Evolutionary conservation across 495 filamentous ascomycete genomes (phyloP).

Genomic region (Achaetomiella virescens): DNA sequence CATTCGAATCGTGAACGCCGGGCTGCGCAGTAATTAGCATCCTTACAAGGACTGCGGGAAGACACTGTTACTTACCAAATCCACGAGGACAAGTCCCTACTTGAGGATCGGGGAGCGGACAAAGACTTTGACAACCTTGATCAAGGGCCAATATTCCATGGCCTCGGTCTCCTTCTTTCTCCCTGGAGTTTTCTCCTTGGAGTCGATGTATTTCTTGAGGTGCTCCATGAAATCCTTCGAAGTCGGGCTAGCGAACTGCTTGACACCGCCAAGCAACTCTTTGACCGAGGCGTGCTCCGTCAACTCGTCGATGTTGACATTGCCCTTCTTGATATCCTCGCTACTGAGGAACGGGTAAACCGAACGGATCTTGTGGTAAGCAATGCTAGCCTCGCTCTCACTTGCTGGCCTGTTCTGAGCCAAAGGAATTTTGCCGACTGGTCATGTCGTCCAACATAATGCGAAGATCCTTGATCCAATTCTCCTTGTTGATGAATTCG

Average conservation of each 20-base stretch:
- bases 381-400: constrained; percentile 51
- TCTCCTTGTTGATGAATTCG: constrained; percentile 50
- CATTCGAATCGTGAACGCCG: constrained; percentile 59
- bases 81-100: constrained; percentile 60
- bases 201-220: constrained; percentile 31
- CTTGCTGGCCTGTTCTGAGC: constrained; percentile 33
- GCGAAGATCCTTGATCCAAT: constrained; percentile 53
- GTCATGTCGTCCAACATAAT: constrained; percentile 46
- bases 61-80: constrained; percentile 41
- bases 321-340: constrained; percentile 35
- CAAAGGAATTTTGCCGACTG: constrained; percentile 29
- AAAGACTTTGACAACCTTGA: constrained; percentile 58
- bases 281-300: constrained; percentile 32
- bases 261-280: constrained; percentile 44
- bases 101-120: constrained; percentile 49
- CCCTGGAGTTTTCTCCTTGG: constrained; percentile 22
- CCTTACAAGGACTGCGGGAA: background rate
- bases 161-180: constrained; percentile 17
- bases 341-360: constrained; percentile 54
- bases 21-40: constrained; percentile 31
- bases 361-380: constrained; percentile 57
- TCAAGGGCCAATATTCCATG: constrained; percentile 61
- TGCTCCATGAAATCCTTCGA: constrained; percentile 20
- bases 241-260: constrained; percentile 32
- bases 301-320: constrained; percentile 34